phyloP scores from a whole-genome alignment of 2,329 filamentous ascomycete genomes.

The Ophiostoma ulmi region DNA sequence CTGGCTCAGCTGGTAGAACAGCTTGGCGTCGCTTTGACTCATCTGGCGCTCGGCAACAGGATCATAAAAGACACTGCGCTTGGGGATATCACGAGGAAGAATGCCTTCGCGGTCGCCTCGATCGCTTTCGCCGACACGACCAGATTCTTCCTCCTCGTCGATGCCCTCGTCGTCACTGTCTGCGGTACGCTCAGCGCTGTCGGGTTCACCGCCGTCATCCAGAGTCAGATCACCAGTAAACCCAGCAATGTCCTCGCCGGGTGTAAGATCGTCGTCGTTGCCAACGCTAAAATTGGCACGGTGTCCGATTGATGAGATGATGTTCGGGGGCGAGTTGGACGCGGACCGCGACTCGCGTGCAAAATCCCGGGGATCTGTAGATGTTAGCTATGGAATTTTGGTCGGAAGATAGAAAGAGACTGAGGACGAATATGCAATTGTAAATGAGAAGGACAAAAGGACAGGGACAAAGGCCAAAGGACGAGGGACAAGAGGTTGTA shows the following conservation, averaged over 20 bases:
- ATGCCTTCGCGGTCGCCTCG: constrained; percentile 48
- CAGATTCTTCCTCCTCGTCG: constrained; percentile 26
- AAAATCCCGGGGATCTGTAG: constrained; percentile 5
- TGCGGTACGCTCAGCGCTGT: neutral
- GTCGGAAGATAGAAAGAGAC: too few relatives aligned
- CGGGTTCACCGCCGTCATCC: neutral
- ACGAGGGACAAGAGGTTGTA: neutral
- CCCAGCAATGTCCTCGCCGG: constrained; percentile 3
- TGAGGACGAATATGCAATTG: neutral
- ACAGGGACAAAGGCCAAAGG: neutral
- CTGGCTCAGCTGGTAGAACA: constrained; percentile 90
- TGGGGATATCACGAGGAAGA: constrained; percentile 56
- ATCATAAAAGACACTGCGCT: constrained; percentile 84
- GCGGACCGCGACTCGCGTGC: constrained; percentile 22
- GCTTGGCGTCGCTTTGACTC: constrained; percentile 88
- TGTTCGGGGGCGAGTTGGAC: constrained; percentile 23
- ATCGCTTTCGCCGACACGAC: constrained; percentile 20
- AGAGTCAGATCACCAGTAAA: neutral
- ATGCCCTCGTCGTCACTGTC: constrained; percentile 36
- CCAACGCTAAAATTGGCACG: constrained; percentile 7
- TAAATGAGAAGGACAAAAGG: neutral
- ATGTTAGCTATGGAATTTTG: neutral
- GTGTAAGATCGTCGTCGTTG: constrained; percentile 4
- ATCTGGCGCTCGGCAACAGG: constrained; percentile 89
- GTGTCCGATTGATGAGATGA: neutral